A percentile compares a stretch with the other conserved stretches of the same genome.
Conservation (phyloP, 176 grass and related monocot genomes). For the Elaeis guineensis region DNA sequence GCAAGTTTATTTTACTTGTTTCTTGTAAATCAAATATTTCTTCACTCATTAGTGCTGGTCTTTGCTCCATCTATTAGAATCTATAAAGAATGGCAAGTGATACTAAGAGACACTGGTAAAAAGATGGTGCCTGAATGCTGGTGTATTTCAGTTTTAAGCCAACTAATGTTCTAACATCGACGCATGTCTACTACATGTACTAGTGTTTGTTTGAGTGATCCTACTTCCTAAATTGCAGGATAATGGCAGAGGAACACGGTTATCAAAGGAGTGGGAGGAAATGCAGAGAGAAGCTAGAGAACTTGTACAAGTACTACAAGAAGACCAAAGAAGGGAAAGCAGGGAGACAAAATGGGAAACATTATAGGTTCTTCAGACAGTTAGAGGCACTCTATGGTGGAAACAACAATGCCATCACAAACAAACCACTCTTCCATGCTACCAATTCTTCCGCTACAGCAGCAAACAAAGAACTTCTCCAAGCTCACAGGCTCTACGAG, state of each 20-base stretch:
- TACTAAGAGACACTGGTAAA: too few species aligned
- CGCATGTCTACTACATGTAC: slow-evolving; percentile 9
- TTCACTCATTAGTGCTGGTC: too few species aligned
- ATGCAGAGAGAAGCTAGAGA: slow-evolving; percentile 96
- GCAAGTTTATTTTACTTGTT: too few species aligned
- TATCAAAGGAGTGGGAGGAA: slow-evolving; percentile 81
- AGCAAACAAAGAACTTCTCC: not conserved
- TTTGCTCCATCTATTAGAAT: too few species aligned
- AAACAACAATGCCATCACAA: not conserved
- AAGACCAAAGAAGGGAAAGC: slow-evolving; percentile 78
- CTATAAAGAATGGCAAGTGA: too few species aligned
- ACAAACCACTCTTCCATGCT: not conserved
- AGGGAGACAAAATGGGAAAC: slow-evolving; percentile 56
- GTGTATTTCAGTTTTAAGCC: not conserved
- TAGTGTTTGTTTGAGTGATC: slow-evolving; percentile 15
- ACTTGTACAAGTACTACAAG: slow-evolving; percentile 99
- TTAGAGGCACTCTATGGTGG: slow-evolving; percentile 72
- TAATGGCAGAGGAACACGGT: slow-evolving; percentile 66
- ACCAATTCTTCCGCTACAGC: not conserved
- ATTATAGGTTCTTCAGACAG: slow-evolving; percentile 90
- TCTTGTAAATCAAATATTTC: too few species aligned
- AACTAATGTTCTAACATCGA: not conserved
- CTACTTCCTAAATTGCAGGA: slow-evolving; percentile 21
- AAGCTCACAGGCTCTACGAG: not conserved
- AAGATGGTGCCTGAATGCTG: too few species aligned